A percentile compares a stretch with the other conserved stretches of the same genome.
Conservation (phyloP, 2,329 filamentous ascomycete species). For the Colletotrichum sp. region DNA sequence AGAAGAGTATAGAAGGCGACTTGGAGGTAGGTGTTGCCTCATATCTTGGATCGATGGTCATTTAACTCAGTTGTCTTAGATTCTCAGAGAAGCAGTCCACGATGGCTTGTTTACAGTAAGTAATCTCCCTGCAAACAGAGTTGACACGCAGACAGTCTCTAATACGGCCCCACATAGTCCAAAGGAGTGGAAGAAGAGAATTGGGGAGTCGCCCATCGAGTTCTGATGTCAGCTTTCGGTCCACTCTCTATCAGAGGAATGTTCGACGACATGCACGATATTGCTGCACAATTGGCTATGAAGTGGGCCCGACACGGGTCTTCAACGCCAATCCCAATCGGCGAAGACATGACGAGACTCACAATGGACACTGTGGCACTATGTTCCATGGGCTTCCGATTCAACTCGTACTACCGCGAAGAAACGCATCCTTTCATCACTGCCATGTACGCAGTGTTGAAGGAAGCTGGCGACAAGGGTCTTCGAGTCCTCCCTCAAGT, state of each 20-base stretch:
- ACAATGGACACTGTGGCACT: conserved; percentile 68
- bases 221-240: conserved; percentile 73
- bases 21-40: conserved; percentile 32
- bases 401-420: conserved; percentile 66
- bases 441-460: conserved; percentile 66
- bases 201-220: conserved; percentile 61
- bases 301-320: conserved; percentile 56
- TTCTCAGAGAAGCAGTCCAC: conserved; percentile 65
- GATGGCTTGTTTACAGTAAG: conserved; percentile 25
- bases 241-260: conserved; percentile 68
- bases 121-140: not conserved
- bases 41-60: not conserved
- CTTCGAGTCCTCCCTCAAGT: conserved; percentile 51
- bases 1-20: conserved; percentile 57
- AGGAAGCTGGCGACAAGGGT: conserved; percentile 55
- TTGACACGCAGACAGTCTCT: not conserved
- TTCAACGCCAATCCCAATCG: conserved; percentile 53
- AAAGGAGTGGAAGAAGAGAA: conserved; percentile 17
- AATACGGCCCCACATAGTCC: not conserved
- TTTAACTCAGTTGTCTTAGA: conserved; percentile 17
- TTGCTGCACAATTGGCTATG: conserved; percentile 55
- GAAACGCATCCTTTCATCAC: conserved; percentile 38
- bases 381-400: conserved; percentile 62
- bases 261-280: conserved; percentile 59
- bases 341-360: conserved; percentile 66